These are phyloP conservation scores for Xerocomus nothofagi DNA, from an alignment of 1,284 basidiomycete species.

Conservation along the genomic window DNA sequence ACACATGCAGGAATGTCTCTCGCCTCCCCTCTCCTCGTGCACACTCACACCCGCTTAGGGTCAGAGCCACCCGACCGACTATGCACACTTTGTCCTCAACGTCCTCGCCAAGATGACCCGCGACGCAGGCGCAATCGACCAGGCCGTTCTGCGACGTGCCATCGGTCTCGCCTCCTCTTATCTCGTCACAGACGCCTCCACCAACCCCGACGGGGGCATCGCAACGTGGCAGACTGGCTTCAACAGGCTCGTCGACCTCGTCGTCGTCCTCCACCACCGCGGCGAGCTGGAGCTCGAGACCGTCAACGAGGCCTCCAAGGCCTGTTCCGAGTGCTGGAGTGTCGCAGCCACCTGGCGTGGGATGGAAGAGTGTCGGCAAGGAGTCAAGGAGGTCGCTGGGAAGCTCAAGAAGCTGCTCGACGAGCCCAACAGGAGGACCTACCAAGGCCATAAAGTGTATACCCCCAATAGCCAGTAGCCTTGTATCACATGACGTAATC, in stretches of 20 bases:
- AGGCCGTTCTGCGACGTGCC: conserved; percentile 59
- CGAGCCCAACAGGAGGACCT: conserved; percentile 60
- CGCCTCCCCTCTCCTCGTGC: not conserved
- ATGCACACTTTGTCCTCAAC: conserved; percentile 55
- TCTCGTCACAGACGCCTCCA: conserved; percentile 69
- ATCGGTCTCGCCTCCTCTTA: conserved; percentile 72
- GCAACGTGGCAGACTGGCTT: conserved; percentile 66
- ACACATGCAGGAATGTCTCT: conserved; percentile 32
- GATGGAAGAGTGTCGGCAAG: conserved; percentile 57
- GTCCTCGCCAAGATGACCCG: conserved; percentile 53
- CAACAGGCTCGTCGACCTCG: conserved; percentile 64
- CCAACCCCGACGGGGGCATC: conserved; percentile 55
- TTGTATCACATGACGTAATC: conserved; percentile 25
- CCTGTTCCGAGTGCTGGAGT: conserved; percentile 82
- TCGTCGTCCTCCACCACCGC: conserved; percentile 63
- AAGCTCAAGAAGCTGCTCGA: conserved; percentile 68
- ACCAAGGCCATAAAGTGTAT: conserved; percentile 62
- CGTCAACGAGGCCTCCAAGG: conserved; percentile 66
- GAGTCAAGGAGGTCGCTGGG: conserved; percentile 56
- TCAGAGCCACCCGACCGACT: conserved; percentile 53
- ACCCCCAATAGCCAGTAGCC: conserved; percentile 42
- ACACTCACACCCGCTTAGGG: conserved; percentile 21
- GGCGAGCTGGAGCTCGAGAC: conserved; percentile 70
- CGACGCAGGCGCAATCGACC: conserved; percentile 52
- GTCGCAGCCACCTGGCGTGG: conserved; percentile 66